Base-by-base conservation (phyloP, 495 filamentous ascomycete genomes). In the Aspergillus heteromorphus region DNA sequence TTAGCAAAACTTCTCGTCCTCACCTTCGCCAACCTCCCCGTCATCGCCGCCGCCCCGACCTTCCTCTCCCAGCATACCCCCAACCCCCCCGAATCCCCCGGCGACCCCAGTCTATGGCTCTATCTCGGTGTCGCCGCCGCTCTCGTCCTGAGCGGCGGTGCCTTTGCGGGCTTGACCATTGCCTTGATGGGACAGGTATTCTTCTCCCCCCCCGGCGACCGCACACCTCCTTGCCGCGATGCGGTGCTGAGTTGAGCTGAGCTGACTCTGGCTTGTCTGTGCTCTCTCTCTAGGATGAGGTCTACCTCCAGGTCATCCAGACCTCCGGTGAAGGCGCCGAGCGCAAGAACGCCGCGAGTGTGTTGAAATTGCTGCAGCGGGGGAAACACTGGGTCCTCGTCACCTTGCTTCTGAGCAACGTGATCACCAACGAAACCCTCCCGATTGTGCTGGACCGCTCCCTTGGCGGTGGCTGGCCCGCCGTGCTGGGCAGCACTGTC, bases 301-400 rank as follows among this genome's bases (percentile, higher is more conserved):
- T 97, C 57, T 96, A 97, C 66, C 82, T 98, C 11, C 95, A 96
- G 74, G 93, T 98, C 54, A 90, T 98, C 57, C 79, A 85, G 54
- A 83, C 82, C 40, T 91, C 90, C n/a, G 86, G 90, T 40, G 91
- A 96, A 68, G 87, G 71, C 55, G 75, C 70, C 19, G 91, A 98
- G 65, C 82, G 83, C 58, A 88, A 85, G 62, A 87, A 97, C 65
- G 95, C 93, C 2, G 80, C 77, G 21, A 85, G 82, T 56, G 93
- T 98, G 1, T 80, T 91, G 55, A 80, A 82, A 21, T 76, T 98
- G 14, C 69, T 98, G 42, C 84, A 92, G 54, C 84, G 81, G 43
- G 95, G 93, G 40, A 98, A 98, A 63, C 93, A 98, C 70, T 98
- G 93, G 93, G 93, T 98, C n/a, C 76, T 98, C 50, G 93, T 98